These are phyloP conservation scores for Termitomyces sp. DNA, from an alignment of 768 basidiomycete genomes.

Conservation along the genomic window DNA sequence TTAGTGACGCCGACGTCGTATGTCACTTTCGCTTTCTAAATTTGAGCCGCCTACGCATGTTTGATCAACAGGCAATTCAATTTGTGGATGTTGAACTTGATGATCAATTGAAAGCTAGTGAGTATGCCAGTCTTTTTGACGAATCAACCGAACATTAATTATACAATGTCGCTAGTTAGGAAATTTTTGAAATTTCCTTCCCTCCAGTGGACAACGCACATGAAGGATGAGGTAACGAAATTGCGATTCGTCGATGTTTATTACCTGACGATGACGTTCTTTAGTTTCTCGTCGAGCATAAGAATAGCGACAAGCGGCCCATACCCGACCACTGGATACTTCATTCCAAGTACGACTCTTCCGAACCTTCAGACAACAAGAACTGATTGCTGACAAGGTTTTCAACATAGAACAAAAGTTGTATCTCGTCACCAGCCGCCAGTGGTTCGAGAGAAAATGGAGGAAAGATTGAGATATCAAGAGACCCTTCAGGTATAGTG, in stretches of 20 bases:
- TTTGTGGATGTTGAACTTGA: conserved; percentile 65
- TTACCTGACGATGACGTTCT: neutral
- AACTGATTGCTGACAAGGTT: neutral
- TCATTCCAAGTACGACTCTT: conserved; percentile 50
- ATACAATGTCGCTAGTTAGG: conserved; percentile 44
- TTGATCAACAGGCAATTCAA: conserved; percentile 47
- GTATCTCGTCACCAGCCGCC: conserved; percentile 76
- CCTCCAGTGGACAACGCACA: conserved; percentile 60
- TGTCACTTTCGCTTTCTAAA: conserved; percentile 12
- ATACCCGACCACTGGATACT: conserved; percentile 56
- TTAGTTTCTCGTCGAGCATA: conserved; percentile 79
- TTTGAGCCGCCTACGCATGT: conserved; percentile 5
- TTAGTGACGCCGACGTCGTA: conserved; percentile 60
- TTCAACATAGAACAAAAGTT: conserved; percentile 64
- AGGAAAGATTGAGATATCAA: conserved; percentile 68
- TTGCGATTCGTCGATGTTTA: neutral
- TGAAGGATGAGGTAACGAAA: conserved; percentile 61
- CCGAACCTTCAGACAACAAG: neutral
- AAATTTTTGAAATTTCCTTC: conserved; percentile 68
- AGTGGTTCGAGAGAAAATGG: conserved; percentile 48
- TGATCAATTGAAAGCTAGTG: conserved; percentile 68
- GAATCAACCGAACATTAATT: neutral
- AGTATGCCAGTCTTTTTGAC: conserved; percentile 8
- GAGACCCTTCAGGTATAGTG: conserved; percentile 53
- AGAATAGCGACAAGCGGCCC: conserved; percentile 45